Base-by-base conservation (phyloP, 2,329 filamentous ascomycete species). In the Dactylellina cionopaga region DNA sequence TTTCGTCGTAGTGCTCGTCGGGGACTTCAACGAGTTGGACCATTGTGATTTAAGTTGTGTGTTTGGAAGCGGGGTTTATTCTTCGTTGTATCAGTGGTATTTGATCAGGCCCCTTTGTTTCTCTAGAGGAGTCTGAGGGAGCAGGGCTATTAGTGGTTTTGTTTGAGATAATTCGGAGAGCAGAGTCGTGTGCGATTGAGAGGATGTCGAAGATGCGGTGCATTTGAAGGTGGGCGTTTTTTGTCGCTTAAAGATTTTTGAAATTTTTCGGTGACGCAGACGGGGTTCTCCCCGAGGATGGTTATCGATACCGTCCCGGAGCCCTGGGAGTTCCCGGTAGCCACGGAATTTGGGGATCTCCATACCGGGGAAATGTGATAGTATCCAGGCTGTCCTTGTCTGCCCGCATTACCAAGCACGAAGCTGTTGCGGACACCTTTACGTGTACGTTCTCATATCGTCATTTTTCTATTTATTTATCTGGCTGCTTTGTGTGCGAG, bases 21-120 rank as follows among this genome's bases (percentile, higher is more conserved):
- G 96, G 90, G 80, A 98, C 94, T 85, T 98, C 94, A 80, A 92
- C 91, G 80, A 98, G 91, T 83, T 94, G 92, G 82, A 98, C 94
- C 94, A 98, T 97, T 78, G 82, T 89, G 83, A 66, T 75, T 69
- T 10, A 11, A 37, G 17, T 25, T 39, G 33, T 51, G 13, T 37
- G 27, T 15, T 37, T 35, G 13, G 3, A 35, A 15, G 27, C 2
- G 10, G 24, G 24, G 6, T 27, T 4, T 33, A 11, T 22, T 43
- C 5, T 27, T 15, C 5, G 39, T 43, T n/a, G 39, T 43, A 17
- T n/a, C n/a, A 47, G 19, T 24, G 44, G n/a, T 51, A 29, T 27
- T n/a, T n/a, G n/a, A n/a, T n/a, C n/a, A n/a, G n/a, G n/a, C n/a
- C n/a, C n/a, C n/a, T n/a, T n/a, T n/a, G n/a, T n/a, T n/a, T n/a